Percentiles rank a stretch among this genome's conserved stretches.
These are phyloP conservation scores for Kwoniella sp. DNA, from an alignment of 768 basidiomycete species.

Conservation along the genomic window DNA sequence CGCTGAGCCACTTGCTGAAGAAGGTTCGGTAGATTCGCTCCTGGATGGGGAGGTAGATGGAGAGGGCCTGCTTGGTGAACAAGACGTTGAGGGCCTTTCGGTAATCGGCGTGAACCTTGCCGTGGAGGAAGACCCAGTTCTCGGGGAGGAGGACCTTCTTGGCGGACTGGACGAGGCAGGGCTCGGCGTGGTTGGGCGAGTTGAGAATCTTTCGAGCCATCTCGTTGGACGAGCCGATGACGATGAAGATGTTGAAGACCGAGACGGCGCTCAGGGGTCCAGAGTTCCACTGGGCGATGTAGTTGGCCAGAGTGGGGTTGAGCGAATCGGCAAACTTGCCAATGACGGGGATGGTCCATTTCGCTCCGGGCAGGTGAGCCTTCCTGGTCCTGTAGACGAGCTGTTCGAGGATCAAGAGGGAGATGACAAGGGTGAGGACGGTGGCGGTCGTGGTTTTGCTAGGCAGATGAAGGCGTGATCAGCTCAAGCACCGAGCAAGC, in stretches of 20 bases:
- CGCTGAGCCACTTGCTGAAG: conserved; percentile 67
- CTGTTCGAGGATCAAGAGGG: conserved; percentile 73
- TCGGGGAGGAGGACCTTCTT: conserved; percentile 77
- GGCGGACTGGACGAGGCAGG: conserved; percentile 87
- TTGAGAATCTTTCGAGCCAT: conserved; percentile 93
- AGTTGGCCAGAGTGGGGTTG: conserved; percentile 83
- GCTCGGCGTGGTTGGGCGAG: conserved; percentile 85
- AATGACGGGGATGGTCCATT: conserved; percentile 95
- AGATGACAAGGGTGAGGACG: conserved; percentile 58
- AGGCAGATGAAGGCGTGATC: background rate
- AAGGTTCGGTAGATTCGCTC: conserved; percentile 75
- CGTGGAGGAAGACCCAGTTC: conserved; percentile 98
- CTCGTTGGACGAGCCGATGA: conserved; percentile 92
- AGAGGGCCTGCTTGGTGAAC: conserved; percentile 89
- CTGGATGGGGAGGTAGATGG: conserved; percentile 77
- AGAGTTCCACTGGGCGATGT: conserved; percentile 86
- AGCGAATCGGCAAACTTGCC: conserved; percentile 92
- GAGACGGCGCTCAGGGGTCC: conserved; percentile 83
- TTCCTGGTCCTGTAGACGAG: conserved; percentile 85
- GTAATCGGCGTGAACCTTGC: conserved; percentile 89
- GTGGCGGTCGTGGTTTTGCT: conserved; percentile 46
- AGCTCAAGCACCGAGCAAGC: background rate
- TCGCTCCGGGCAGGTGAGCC: conserved; percentile 73
- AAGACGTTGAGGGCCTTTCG: conserved; percentile 82
- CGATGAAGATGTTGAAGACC: conserved; percentile 99